These are phyloP conservation scores for Solanum appendiculatum DNA, from an alignment of 257 asterid species.

Conservation along the genomic window DNA sequence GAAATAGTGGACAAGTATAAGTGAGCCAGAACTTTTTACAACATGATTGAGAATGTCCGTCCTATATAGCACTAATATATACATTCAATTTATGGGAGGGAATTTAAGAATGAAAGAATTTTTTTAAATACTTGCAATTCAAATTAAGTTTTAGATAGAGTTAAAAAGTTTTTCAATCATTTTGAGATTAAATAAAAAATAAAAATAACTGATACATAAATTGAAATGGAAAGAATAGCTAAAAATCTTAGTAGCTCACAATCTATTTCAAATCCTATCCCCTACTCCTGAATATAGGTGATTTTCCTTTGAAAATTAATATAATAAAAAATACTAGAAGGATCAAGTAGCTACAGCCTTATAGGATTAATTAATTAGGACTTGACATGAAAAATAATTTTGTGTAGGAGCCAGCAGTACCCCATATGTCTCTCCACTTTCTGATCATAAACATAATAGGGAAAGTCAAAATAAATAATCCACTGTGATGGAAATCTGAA, in stretches of 20 bases:
- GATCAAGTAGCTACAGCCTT: neutral
- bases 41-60: neutral
- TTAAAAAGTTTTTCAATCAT: no score
- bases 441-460: accelerated
- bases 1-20: no score
- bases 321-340: neutral
- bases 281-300: neutral
- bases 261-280: neutral
- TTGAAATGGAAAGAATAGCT: no score
- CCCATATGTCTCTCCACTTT: neutral
- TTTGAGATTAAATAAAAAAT: no score
- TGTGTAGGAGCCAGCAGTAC: neutral
- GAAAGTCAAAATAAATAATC: neutral
- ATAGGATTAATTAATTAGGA: neutral
- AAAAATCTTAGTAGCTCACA: neutral
- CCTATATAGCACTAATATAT: neutral
- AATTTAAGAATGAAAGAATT: no score
- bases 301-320: neutral
- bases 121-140: neutral
- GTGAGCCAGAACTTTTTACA: no score
- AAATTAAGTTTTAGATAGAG: no score
- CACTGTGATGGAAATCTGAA: neutral
- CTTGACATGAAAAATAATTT: neutral
- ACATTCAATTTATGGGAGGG: no score
- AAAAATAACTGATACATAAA: no score